phyloP scores from a whole-genome alignment of 495 filamentous ascomycete species.

The Aspergillus homomorphus region DNA sequence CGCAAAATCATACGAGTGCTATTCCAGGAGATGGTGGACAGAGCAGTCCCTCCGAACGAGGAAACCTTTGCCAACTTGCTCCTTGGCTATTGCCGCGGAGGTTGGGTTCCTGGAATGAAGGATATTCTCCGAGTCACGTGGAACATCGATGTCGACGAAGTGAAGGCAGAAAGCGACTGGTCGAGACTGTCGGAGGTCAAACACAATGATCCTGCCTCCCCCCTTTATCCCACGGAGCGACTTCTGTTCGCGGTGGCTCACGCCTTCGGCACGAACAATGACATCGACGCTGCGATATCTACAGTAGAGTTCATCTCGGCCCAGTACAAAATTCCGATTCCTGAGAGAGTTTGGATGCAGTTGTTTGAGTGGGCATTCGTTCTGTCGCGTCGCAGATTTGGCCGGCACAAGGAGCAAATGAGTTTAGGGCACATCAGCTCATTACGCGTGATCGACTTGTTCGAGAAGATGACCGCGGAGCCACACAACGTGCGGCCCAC shows the following conservation, averaged over 20 bases:
- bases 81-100: conserved; percentile 54
- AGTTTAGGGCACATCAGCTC: conserved; percentile 35
- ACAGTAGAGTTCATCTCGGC: conserved; percentile 55
- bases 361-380: conserved; percentile 60
- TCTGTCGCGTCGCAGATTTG: conserved; percentile 33
- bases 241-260: conserved; percentile 59
- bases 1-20: conserved; percentile 32
- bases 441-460: conserved; percentile 43
- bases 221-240: conserved; percentile 50
- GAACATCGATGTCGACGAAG: conserved; percentile 52
- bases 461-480: conserved; percentile 52
- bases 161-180: conserved; percentile 26
- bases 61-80: conserved; percentile 56
- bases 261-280: conserved; percentile 54
- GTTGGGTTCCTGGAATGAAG: conserved; percentile 45
- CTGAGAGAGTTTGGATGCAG: conserved; percentile 51
- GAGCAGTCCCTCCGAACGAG: conserved; percentile 47
- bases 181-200: conserved; percentile 27
- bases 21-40: conserved; percentile 50
- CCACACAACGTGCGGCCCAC: conserved; percentile 57
- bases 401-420: conserved; percentile 17
- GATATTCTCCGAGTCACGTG: conserved; percentile 52
- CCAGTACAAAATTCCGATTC: conserved; percentile 51
- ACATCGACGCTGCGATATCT: conserved; percentile 51
- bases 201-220: conserved; percentile 42